A percentile compares a stretch with the other conserved stretches of the same genome.
These are phyloP conservation scores for Coemansia sp. DNA, from an alignment of 192 early-diverging fungal species.

Conservation along the genomic window DNA sequence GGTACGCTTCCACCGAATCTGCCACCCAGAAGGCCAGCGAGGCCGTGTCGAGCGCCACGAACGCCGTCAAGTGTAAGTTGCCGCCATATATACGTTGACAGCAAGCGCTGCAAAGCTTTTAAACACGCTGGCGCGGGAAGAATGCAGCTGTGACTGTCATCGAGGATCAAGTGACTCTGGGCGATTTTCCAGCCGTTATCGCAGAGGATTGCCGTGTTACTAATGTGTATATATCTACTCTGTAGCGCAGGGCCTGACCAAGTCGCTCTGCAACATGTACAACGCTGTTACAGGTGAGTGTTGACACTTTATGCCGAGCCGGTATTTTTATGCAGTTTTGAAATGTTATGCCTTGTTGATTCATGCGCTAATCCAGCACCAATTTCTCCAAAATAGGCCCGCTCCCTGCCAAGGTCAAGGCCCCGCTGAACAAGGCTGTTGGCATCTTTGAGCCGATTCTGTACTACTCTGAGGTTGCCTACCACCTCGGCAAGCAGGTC, in stretches of 20 bases:
- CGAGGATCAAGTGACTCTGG: neutral
- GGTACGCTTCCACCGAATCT: constrained; percentile 53
- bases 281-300: constrained; percentile 33
- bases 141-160: too few species aligned
- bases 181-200: neutral
- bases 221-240: neutral
- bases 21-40: constrained; percentile 43
- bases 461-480: constrained; percentile 51
- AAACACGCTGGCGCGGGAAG: too few species aligned
- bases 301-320: too few species aligned
- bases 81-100: neutral
- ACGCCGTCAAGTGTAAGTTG: constrained; percentile 44
- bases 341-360: neutral
- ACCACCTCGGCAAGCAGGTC: constrained; percentile 47
- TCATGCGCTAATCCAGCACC: neutral
- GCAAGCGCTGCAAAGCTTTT: neutral
- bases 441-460: constrained; percentile 32
- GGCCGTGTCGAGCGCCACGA: constrained; percentile 31
- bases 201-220: neutral
- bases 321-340: too few species aligned
- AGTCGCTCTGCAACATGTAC: constrained; percentile 49
- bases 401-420: constrained; percentile 42
- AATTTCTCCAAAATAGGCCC: constrained; percentile 12
- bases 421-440: constrained; percentile 43
- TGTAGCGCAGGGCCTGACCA: constrained; percentile 47